A percentile compares a stretch with the other conserved stretches of the same genome.
Evolutionary conservation across 192 early-diverging fungal species (phyloP).

Genomic region (Glomus cerebriforme): DNA sequence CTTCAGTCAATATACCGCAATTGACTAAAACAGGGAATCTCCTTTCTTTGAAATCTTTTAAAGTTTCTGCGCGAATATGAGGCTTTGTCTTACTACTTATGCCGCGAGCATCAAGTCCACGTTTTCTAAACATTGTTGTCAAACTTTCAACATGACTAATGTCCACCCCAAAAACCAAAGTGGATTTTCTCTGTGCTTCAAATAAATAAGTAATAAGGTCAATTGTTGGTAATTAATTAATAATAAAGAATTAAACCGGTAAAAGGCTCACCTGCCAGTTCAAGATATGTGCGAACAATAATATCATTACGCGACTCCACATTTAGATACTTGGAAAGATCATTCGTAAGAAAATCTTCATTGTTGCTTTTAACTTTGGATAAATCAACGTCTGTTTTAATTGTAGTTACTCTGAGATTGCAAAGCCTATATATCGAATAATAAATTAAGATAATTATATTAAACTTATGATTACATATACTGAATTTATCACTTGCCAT

Average conservation of each 20-base stretch:
- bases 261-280: slow-evolving; percentile 45
- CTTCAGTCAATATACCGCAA: slow-evolving; percentile 75
- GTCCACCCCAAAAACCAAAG: slow-evolving; percentile 88
- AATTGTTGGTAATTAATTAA: neutral
- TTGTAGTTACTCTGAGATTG: slow-evolving; percentile 61
- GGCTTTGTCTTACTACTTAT: slow-evolving; percentile 60
- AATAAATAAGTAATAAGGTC: neutral
- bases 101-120: slow-evolving; percentile 51
- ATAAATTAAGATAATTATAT: neutral
- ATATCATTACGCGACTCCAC: slow-evolving; percentile 55
- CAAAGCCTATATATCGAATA: slow-evolving; percentile 55
- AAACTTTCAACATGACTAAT: slow-evolving; percentile 73
- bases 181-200: slow-evolving; percentile 55
- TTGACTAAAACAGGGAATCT: slow-evolving; percentile 82
- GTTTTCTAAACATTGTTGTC: slow-evolving; percentile 51
- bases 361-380: slow-evolving; percentile 46
- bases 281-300: slow-evolving; percentile 65
- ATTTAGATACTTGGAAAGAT: slow-evolving; percentile 65
- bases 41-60: slow-evolving; percentile 63
- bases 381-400: slow-evolving; percentile 62
- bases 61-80: slow-evolving; percentile 53
- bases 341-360: slow-evolving; percentile 64
- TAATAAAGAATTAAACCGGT: neutral
- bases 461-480: no score
- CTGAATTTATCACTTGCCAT: slow-evolving; percentile 49